A percentile compares a stretch with the other conserved stretches of the same genome.
Evolutionary conservation across 352 stramenopile species (phyloP).

Genomic region (Phytophthora hybrid): DNA sequence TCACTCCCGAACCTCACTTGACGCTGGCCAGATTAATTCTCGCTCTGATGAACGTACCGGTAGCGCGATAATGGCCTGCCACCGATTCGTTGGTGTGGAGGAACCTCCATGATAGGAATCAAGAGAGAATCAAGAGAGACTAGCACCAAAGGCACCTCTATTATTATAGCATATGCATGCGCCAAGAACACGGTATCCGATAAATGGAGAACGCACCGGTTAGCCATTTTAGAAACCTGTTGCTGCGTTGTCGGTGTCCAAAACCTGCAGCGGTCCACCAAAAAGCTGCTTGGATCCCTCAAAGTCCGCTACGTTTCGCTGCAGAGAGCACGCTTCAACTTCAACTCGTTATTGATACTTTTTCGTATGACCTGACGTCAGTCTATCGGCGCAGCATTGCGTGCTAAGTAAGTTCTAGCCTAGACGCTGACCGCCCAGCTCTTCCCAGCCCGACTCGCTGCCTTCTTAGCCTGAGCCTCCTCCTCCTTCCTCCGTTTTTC

Average conservation of each 20-base stretch:
- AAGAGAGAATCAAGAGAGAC: too few species aligned
- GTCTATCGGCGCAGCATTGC: slow-evolving; percentile 20
- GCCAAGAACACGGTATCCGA: neutral
- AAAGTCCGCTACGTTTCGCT: neutral
- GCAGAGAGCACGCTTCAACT: slow-evolving; percentile 17
- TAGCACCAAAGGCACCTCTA: too few species aligned
- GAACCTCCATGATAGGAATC: too few species aligned
- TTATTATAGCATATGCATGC: too few species aligned
- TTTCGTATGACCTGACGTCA: slow-evolving; percentile 19
- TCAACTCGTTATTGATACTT: slow-evolving; percentile 29
- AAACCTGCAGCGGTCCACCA: neutral
- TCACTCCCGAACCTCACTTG: neutral
- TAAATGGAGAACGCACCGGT: neutral
- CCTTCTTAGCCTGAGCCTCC: slow-evolving; percentile 19
- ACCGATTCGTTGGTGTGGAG: too few species aligned
- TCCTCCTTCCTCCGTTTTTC: slow-evolving; percentile 37
- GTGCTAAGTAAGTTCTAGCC: slow-evolving; percentile 11
- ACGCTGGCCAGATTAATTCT: neutral
- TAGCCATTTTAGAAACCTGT: neutral
- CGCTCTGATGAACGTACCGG: neutral
- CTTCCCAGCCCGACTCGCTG: slow-evolving; percentile 17
- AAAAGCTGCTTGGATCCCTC: slow-evolving; percentile 1
- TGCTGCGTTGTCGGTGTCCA: neutral
- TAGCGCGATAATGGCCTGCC: neutral
- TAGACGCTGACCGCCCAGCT: slow-evolving; percentile 41